phyloP scores from a whole-genome alignment of 768 basidiomycete species.

The Phylloporus scabripes region DNA sequence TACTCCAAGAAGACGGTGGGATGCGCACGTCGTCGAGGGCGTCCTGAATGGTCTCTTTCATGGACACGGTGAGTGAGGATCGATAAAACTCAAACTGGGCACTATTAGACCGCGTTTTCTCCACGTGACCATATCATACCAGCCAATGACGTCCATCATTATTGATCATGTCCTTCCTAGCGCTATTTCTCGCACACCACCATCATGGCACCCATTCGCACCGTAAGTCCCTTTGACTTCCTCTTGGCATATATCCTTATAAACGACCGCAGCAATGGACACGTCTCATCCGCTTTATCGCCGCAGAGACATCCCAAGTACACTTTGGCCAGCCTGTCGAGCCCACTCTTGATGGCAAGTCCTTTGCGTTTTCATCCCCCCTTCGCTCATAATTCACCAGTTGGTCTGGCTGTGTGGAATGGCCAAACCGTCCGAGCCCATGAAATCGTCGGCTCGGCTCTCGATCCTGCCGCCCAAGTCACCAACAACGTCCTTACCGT shows the following conservation, averaged over 20 bases:
- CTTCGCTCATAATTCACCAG: slow-evolving; percentile 31
- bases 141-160: neutral
- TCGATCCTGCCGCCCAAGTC: slow-evolving; percentile 63
- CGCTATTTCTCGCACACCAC: slow-evolving; percentile 2
- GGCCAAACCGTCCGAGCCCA: slow-evolving; percentile 56
- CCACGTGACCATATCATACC: slow-evolving; percentile 26
- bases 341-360: slow-evolving; percentile 54
- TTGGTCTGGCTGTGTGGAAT: slow-evolving; percentile 52
- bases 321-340: slow-evolving; percentile 79
- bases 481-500: slow-evolving; percentile 63
- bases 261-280: slow-evolving; percentile 45
- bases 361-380: neutral
- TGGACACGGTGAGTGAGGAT: slow-evolving; percentile 13
- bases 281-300: slow-evolving; percentile 77
- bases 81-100: neutral
- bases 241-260: neutral
- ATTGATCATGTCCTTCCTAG: neutral
- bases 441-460: slow-evolving; percentile 66
- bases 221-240: slow-evolving; percentile 34
- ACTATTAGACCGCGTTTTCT: slow-evolving; percentile 16
- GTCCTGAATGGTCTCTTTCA: slow-evolving; percentile 50
- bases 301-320: slow-evolving; percentile 64
- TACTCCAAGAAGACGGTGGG: neutral
- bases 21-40: slow-evolving; percentile 63
- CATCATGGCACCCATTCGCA: slow-evolving; percentile 54